Conservation (phyloP, 345 rosid genomes). For the Heritiera fomes region DNA sequence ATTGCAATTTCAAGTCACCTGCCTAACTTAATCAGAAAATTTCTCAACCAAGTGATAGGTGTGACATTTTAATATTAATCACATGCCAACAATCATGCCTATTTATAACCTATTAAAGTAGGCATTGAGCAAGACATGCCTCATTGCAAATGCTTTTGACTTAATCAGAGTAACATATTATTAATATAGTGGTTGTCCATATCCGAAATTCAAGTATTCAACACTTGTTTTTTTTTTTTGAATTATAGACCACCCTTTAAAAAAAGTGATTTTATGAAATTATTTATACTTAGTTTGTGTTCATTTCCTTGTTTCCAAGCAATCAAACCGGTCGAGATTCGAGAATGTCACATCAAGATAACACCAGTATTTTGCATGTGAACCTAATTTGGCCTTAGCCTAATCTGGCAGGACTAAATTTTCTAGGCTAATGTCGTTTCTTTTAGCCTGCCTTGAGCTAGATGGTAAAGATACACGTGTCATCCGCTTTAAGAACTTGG, state of each 20-base stretch:
- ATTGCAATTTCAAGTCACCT: neutral
- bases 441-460: too few relatives aligned
- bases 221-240: too few relatives aligned
- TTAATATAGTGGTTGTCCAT: too few relatives aligned
- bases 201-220: too few relatives aligned
- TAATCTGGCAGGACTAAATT: neutral
- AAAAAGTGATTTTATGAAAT: too few relatives aligned
- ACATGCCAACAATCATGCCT: neutral
- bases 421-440: neutral
- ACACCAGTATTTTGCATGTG: neutral
- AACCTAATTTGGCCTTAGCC: neutral
- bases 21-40: neutral
- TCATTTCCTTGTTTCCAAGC: slow-evolving; percentile 9
- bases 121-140: neutral
- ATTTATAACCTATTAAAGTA: neutral
- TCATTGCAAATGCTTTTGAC: neutral
- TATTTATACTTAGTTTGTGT: neutral
- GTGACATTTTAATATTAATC: neutral
- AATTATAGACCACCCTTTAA: too few relatives aligned
- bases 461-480: too few relatives aligned
- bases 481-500: too few relatives aligned
- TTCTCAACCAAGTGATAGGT: neutral
- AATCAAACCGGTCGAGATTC: neutral
- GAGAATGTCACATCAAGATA: neutral
- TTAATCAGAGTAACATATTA: neutral